phyloP scores from a whole-genome alignment of 352 stramenopile genomes.

The Hyaloperonospora arabidopsidis region DNA sequence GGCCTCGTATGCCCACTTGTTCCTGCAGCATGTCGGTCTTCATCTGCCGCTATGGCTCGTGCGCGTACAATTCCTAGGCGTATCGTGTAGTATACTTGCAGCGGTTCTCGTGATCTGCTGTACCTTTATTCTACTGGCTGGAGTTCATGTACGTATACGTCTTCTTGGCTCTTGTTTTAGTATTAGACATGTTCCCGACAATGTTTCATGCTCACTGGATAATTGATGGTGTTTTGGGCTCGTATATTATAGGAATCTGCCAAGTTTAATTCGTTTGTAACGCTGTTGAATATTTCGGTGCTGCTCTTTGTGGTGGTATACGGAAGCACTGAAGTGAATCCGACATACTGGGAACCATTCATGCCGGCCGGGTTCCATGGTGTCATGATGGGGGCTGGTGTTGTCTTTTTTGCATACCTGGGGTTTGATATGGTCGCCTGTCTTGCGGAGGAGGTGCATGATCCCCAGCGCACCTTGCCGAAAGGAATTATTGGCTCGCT shows the following conservation, averaged over 20 bases:
- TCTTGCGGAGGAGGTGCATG: constrained; percentile 86
- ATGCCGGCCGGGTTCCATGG: constrained; percentile 78
- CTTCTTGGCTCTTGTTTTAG: not conserved
- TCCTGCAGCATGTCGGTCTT: constrained; percentile 67
- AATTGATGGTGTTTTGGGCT: not conserved
- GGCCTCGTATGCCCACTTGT: constrained; percentile 80
- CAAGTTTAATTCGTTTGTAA: constrained; percentile 88
- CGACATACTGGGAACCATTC: constrained; percentile 77
- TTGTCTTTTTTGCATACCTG: constrained; percentile 90
- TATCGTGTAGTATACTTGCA: constrained; percentile 74
- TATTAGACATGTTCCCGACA: not conserved
- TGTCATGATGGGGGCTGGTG: constrained; percentile 80
- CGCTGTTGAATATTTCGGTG: constrained; percentile 84
- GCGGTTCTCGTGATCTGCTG: constrained; percentile 72
- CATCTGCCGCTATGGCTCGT: constrained; percentile 61
- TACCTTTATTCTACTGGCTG: constrained; percentile 80
- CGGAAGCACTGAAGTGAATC: constrained; percentile 69
- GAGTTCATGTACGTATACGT: constrained; percentile 55
- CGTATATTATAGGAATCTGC: constrained; percentile 75
- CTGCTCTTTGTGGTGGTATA: constrained; percentile 85
- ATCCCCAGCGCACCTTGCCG: constrained; percentile 85
- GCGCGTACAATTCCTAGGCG: constrained; percentile 38
- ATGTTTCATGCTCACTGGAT: too few relatives aligned
- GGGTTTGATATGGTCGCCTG: constrained; percentile 92
- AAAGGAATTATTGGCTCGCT: constrained; percentile 89